These are phyloP conservation scores for Vachellia pachyceras DNA, from an alignment of 306 rosid species.

Conservation along the genomic window DNA sequence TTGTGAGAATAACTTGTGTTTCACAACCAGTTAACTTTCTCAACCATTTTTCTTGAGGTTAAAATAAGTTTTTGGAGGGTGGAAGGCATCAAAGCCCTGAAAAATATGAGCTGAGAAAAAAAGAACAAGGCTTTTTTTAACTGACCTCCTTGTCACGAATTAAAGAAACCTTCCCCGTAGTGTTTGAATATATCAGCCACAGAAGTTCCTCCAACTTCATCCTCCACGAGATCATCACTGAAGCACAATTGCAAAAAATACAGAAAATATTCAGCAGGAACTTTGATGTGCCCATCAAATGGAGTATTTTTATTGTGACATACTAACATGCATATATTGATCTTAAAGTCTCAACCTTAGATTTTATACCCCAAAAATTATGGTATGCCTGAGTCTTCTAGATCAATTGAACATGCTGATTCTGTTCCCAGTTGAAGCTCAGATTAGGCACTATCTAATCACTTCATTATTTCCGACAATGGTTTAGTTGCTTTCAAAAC, in stretches of 20 bases:
- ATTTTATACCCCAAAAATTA: constrained; percentile 29
- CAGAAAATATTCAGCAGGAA: constrained; percentile 39
- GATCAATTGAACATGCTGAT: too few species aligned
- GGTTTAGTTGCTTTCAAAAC: constrained; percentile 8
- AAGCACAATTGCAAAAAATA: constrained; percentile 35
- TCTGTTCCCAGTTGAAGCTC: too few species aligned
- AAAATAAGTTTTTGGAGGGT: too few species aligned
- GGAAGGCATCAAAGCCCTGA: too few species aligned
- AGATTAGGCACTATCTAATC: too few species aligned
- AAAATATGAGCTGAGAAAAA: too few species aligned
- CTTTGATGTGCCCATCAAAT: constrained; percentile 11
- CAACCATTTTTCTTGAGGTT: too few species aligned
- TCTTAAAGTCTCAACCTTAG: constrained; percentile 9
- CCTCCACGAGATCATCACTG: constrained; percentile 86
- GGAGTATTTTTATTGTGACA: background rate
- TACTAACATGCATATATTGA: too few species aligned
- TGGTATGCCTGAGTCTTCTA: background rate
- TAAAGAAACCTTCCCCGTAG: constrained; percentile 80
- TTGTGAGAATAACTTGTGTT: too few species aligned
- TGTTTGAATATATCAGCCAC: constrained; percentile 86
- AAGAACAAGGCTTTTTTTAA: background rate
- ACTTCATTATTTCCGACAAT: background rate
- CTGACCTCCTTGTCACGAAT: constrained; percentile 92
- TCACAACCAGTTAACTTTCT: too few species aligned
- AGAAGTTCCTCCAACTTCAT: constrained; percentile 66